These are phyloP conservation scores for Gamarada debralockiae DNA, from an alignment of 495 filamentous ascomycete genomes.

Conservation along the genomic window DNA sequence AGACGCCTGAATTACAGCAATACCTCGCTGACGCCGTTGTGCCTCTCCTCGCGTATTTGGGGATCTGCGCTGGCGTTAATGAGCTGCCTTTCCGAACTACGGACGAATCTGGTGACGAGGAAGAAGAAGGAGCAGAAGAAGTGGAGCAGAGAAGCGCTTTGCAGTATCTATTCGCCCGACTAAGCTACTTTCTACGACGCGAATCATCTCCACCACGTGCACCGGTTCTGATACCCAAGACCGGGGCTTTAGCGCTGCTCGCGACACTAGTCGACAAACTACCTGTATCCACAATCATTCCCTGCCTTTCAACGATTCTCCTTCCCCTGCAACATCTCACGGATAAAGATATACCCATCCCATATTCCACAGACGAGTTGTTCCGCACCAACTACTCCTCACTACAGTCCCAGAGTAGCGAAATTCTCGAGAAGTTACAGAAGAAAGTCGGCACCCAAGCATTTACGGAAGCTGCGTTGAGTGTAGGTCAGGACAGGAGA, in stretches of 20 bases:
- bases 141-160: conserved; percentile 46
- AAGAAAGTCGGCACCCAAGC: conserved; percentile 76
- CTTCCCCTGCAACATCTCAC: conserved; percentile 80
- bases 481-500: conserved; percentile 63
- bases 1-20: conserved; percentile 58
- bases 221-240: conserved; percentile 63
- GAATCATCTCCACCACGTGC: conserved; percentile 64
- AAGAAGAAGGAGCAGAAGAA: conserved; percentile 33
- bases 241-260: conserved; percentile 70
- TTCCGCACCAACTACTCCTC: conserved; percentile 65
- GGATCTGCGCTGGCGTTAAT: conserved; percentile 62
- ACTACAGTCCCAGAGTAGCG: conserved; percentile 63
- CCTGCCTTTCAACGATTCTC: conserved; percentile 62
- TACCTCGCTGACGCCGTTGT: conserved; percentile 67
- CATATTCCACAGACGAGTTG: conserved; percentile 57
- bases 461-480: conserved; percentile 65
- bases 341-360: conserved; percentile 66
- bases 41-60: conserved; percentile 75
- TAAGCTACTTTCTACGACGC: conserved; percentile 71
- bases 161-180: conserved; percentile 67
- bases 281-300: conserved; percentile 49
- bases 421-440: conserved; percentile 72
- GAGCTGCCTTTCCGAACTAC: conserved; percentile 46
- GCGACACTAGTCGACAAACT: conserved; percentile 55
- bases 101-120: conserved; percentile 37